Base-by-base conservation (phyloP, 371 early-diverging fungal species). In the Rhizopus stolonifer region DNA sequence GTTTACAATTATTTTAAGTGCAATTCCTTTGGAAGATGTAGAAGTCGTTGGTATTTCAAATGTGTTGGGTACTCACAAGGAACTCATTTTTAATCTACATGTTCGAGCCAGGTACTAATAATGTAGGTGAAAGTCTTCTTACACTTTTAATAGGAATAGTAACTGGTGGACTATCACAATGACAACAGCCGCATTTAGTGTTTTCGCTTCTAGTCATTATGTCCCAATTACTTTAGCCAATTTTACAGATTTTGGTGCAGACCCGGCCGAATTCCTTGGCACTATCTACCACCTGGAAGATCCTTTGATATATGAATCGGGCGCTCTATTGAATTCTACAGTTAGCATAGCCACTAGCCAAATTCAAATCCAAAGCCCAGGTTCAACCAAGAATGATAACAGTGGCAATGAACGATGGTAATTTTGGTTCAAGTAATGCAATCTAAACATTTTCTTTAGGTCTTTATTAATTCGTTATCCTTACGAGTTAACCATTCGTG, bases 401-500 rank as follows among this genome's bases (percentile, higher is more conserved):
- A 57, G 64, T 48, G 64, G 64, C 10, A 63, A 63, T 46, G 64
- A 58, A 46, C 44, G 64, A 54, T 63, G 64, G 64, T 23, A 58
- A 42, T 0, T 5, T 19, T 18, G 7, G 1, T 40, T 7, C 2
- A 22, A 29, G 7, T 23, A 39, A 38, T 34, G 17, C 21, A 13
- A 0, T 11, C 22, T 42, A 31, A 10, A 13, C 3, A 2, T 4
- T 10, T 1, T 33, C 17, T 2, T 18, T 53, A 77, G 81, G 84
- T 69, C 74, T 18, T 64, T 67, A 18, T 40, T 86, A 29, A 64
- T 84, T 51, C 72, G 77, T 21, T 73, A 81, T 38, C 83, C 82
- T 18, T 86, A 82, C 64, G 83, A 84, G 49, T 59, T 86, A 46
- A 86, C 84, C 0, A 69, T 86, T 0, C 77, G 86, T 43, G 86